Percentiles rank a stretch among this genome's conserved stretches.
These are phyloP conservation scores for Leersia perrieri DNA, from an alignment of 176 grass and related monocot genomes.

Conservation along the genomic window DNA sequence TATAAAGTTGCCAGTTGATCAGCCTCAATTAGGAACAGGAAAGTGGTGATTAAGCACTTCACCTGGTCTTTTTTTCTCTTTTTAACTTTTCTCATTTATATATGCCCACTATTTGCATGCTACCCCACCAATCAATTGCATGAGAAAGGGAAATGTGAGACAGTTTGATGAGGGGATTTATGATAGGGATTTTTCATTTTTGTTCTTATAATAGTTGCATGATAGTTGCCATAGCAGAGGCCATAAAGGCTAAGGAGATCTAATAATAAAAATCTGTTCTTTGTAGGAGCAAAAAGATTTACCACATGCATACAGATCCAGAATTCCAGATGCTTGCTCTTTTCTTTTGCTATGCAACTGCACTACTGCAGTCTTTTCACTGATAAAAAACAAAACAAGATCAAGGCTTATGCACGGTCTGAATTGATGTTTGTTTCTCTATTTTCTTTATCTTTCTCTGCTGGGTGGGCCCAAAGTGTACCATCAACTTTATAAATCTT, in stretches of 20 bases:
- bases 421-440: background rate
- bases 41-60: constrained; percentile 12
- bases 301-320: background rate
- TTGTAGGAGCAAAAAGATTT: background rate
- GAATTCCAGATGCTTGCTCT: background rate
- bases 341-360: background rate
- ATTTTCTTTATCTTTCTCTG: background rate
- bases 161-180: constrained; percentile 31
- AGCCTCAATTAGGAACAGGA: background rate
- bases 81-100: constrained; percentile 29
- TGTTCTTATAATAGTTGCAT: no score
- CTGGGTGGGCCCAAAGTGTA: background rate
- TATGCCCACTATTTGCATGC: constrained; percentile 6
- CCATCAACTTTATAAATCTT: constrained; percentile 6
- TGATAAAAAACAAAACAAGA: constrained; percentile 15
- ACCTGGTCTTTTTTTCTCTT: background rate
- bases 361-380: constrained; percentile 6
- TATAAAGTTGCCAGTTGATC: constrained; percentile 8
- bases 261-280: background rate
- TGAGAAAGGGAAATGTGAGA: background rate
- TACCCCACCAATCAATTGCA: constrained; percentile 13
- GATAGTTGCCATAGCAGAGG: background rate
- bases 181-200: constrained; percentile 1
- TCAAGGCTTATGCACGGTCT: background rate
- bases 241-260: background rate